Base-by-base conservation (phyloP, 257 asterid genomes). In the Cruciata laevipes region DNA sequence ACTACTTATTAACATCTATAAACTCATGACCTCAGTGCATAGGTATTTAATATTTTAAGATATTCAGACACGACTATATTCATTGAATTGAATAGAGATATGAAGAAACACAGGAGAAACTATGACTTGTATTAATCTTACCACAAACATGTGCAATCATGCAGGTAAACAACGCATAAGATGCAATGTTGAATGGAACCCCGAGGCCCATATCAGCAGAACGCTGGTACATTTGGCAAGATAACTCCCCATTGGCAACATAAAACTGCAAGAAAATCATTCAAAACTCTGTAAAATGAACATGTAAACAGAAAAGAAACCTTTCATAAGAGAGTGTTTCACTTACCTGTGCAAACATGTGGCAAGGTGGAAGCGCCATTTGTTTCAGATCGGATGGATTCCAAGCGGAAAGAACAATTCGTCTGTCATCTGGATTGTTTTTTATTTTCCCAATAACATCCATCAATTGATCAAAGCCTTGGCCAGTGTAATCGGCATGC, bases 161-260 rank as follows among this genome's bases (percentile, higher is more conserved):
- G 78, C 81, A 73, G 5, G 86, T 82, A 58, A 82, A 69, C 44
- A 82, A 73, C 32, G 86, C 80, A 73, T 82, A 82, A 68, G 82
- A 76, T 20, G 84, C 86, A 72, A 82, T 79, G 47, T 82, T 82
- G 59, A 82, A 82, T 32, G 86, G 86, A 73, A 82, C 82, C 24
- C 86, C 86, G 66, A 79, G 82, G 69, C 83, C 83, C 82, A 82
- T 74, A 53, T 82, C 86, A 33, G 84, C 86, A 51, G 84, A 79
- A 2, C 84, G 84, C 73, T 82, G 86, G 67, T 82, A 79, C 82
- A 82, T 79, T 74, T 82, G 86, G 61, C 86, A 82, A 25, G 84
- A 79, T 55, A 82, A 60, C 70, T 82, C 83, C 42, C 84, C 82
- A 24, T 76, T 69, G 65, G 80, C 77, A 3, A 82, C 81, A 64